These are phyloP conservation scores for Trebouxia gelatinosa DNA, from an alignment of 163 green algal genomes.

Conservation along the genomic window DNA sequence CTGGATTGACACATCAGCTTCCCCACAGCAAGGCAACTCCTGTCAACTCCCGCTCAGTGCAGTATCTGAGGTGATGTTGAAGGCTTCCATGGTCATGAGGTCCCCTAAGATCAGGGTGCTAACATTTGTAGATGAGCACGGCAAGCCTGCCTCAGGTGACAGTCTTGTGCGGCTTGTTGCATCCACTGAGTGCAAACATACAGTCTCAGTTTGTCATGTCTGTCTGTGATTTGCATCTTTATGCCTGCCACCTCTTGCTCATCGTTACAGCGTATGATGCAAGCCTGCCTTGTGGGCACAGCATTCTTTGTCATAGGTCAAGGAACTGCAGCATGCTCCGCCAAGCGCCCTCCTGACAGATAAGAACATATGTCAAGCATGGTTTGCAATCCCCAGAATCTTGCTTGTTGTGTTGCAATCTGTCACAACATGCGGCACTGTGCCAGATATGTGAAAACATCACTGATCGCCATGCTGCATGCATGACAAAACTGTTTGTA, in stretches of 20 bases:
- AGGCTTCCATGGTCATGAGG: slow-evolving; percentile 28
- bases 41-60: slow-evolving; percentile 49
- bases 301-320: too few species aligned
- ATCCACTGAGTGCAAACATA: not conserved
- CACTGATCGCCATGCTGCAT: too few species aligned
- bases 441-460: too few species aligned
- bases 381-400: too few species aligned
- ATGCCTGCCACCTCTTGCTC: not conserved
- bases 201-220: not conserved
- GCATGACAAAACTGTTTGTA: too few species aligned
- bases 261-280: not conserved
- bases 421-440: too few species aligned
- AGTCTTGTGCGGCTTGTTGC: not conserved
- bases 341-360: too few species aligned
- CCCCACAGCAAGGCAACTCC: slow-evolving; percentile 33
- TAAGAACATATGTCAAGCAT: too few species aligned
- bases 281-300: too few species aligned
- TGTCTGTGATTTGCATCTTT: too few species aligned
- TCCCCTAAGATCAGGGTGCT: slow-evolving; percentile 46
- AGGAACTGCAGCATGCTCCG: too few species aligned
- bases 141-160: slow-evolving; percentile 3
- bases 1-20: slow-evolving; percentile 53
- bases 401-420: too few species aligned
- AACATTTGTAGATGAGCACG: slow-evolving; percentile 49
- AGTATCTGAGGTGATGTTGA: slow-evolving; percentile 37